phyloP scores from a whole-genome alignment of 2,329 filamentous ascomycete genomes.

The Fusarium liriodendri region DNA sequence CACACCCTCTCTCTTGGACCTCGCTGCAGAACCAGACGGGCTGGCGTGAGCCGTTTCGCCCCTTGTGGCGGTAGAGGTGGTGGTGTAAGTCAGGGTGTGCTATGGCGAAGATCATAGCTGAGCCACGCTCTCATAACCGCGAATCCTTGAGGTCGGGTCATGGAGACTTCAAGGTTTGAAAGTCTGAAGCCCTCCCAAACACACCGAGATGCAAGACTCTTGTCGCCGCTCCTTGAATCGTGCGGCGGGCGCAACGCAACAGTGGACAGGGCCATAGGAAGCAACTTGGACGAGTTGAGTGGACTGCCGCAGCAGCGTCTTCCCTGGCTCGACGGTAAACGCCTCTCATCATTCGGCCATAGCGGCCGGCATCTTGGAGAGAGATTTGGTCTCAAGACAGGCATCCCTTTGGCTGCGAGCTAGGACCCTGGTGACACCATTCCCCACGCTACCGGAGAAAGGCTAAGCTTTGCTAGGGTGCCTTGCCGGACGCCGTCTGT shows the following conservation, averaged over 20 bases:
- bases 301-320: not conserved
- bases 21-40: conserved; percentile 32
- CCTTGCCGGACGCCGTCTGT: conserved; percentile 28
- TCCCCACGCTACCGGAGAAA: conserved; percentile 31
- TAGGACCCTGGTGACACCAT: conserved; percentile 30
- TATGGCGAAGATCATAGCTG: conserved; percentile 32
- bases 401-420: conserved; percentile 12
- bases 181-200: conserved; percentile 33
- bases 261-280: not conserved
- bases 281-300: conserved; percentile 1
- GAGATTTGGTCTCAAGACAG: conserved; percentile 26
- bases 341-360: conserved; percentile 22
- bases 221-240: conserved; percentile 3
- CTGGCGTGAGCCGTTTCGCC: conserved; percentile 35
- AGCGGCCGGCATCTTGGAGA: conserved; percentile 19
- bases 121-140: conserved; percentile 37
- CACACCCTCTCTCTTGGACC: conserved; percentile 35
- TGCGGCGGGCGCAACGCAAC: conserved; percentile 6
- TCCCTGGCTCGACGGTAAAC: conserved; percentile 12
- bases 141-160: conserved; percentile 20
- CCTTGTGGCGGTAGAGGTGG: conserved; percentile 33
- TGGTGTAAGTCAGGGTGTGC: conserved; percentile 35
- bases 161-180: conserved; percentile 24
- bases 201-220: not conserved
- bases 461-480: conserved; percentile 40